Base-by-base conservation (phyloP, 176 grass and related monocot species). In the Triticum turgidum region DNA sequence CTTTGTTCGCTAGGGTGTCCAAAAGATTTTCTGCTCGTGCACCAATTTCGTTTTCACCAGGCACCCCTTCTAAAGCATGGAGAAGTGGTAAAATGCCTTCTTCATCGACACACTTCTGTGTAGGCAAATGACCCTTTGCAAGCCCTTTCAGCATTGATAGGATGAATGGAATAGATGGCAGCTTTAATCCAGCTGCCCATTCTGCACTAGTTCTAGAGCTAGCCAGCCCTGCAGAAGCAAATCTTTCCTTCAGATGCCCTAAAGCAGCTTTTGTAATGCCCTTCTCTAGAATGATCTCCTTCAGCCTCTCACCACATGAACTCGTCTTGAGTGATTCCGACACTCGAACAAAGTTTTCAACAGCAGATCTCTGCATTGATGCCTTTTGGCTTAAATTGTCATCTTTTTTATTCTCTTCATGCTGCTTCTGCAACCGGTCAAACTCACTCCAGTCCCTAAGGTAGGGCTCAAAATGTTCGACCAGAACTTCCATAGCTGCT, bases 281-380 rank as follows among this genome's bases (percentile, higher is more conserved):
- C 88, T 88, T 98, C 39, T 92, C 90, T 64, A 98, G 89, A 90
- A 98, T 98, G 81, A 98, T 98, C 83, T 94, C 93, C 82, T 98
- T 98, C 83, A 98, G 82, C 35, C 93, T 89, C 76, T 98, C 96
- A 73, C 96, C 93, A 6, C 93, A 96, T 6, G 93, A 98, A 90
- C 96, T 98, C 68, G 96, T 94, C 87, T 96, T 95, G 54, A 98
- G 93, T 37, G 96, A 98, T 89, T 98, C 96, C n/a, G 96, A 98
- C 29, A 98, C 96, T 78, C 93, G 76, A 76, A 98, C 92, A 83
- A 98, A 98, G 73, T 98, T 98, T 52, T 96, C 96, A 24, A 98
- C 75, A 80, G 93, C 92, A 79, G 91, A 98, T 81, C 71, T 90
- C 85, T 98, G 91, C 37, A 83, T 89, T 38, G 89, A 88, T 62